phyloP scores from a whole-genome alignment of 352 stramenopile species.

The Phytophthora nicotianae region DNA sequence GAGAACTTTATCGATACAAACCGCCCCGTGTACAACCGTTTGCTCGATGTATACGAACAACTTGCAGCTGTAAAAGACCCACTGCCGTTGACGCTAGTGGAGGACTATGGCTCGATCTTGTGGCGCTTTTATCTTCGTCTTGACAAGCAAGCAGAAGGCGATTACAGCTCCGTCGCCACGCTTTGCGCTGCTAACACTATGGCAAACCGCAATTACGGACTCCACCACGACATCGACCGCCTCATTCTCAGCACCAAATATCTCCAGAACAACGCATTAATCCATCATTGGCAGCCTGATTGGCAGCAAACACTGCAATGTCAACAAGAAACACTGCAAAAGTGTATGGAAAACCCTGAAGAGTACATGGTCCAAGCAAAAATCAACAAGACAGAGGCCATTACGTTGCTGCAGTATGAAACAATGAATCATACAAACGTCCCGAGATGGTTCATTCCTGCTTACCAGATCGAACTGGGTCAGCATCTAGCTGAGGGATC shows the following conservation, averaged over 20 bases:
- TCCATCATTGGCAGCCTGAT: conserved; percentile 8
- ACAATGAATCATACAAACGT: background rate
- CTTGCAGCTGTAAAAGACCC: background rate
- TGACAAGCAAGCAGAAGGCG: background rate
- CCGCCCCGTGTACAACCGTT: conserved; percentile 1
- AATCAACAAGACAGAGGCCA: background rate
- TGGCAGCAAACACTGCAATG: conserved; percentile 1
- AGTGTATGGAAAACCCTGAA: background rate
- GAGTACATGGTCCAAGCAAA: background rate
- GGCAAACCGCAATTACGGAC: conserved; percentile 6
- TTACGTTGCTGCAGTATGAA: background rate
- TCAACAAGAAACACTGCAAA: background rate
- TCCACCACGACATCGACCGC: conserved; percentile 21
- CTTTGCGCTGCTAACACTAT: conserved; percentile 12
- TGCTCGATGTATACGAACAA: conserved; percentile 1
- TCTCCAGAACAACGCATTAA: background rate
- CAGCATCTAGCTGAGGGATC: background rate
- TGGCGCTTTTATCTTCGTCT: conserved; percentile 3
- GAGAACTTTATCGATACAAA: background rate
- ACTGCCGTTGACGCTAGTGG: background rate
- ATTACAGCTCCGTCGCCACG: background rate
- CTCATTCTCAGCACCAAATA: background rate
- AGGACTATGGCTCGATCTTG: conserved; percentile 3
- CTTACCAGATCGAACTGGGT: background rate
- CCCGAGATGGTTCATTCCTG: background rate